A percentile compares a stretch with the other conserved stretches of the same genome.
phyloP scores from a whole-genome alignment of 169 alveolate species.

The Plasmodium vivax region DNA sequence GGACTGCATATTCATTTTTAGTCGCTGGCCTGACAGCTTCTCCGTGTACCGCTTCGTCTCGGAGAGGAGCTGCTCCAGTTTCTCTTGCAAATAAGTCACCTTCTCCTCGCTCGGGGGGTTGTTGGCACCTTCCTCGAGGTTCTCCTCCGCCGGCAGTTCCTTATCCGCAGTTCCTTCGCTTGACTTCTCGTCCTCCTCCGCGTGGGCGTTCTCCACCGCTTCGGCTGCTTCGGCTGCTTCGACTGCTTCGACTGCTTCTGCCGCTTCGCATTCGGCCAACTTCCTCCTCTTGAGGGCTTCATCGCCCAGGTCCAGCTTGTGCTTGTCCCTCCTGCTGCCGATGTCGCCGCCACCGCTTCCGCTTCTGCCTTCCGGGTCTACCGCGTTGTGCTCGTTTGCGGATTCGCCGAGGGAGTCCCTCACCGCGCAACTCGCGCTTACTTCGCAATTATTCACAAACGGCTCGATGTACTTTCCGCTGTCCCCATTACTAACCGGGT shows the following conservation, averaged over 20 bases:
- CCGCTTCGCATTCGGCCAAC: not conserved
- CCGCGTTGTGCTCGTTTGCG: too few relatives aligned
- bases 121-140: slow-evolving; percentile 76
- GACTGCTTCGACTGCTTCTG: not conserved
- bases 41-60: slow-evolving; percentile 57
- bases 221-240: not conserved
- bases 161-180: slow-evolving; percentile 21
- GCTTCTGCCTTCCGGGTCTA: not conserved
- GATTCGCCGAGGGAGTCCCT: not conserved
- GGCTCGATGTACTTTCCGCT: not conserved
- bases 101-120: slow-evolving; percentile 60
- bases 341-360: too few relatives aligned
- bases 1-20: slow-evolving; percentile 16
- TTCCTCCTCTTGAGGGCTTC: slow-evolving; percentile 18
- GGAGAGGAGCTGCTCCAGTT: slow-evolving; percentile 23
- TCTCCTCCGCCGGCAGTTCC: slow-evolving; percentile 68
- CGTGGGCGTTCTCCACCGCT: not conserved
- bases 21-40: slow-evolving; percentile 50
- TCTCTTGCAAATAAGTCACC: slow-evolving; percentile 45
- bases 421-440: not conserved
- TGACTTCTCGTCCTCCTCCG: not conserved
- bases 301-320: not conserved
- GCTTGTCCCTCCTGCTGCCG: not conserved
- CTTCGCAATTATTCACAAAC: not conserved
- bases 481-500: not conserved